Base-by-base conservation (phyloP, 306 rosid species). In the Fragaria nilgerrensis region DNA sequence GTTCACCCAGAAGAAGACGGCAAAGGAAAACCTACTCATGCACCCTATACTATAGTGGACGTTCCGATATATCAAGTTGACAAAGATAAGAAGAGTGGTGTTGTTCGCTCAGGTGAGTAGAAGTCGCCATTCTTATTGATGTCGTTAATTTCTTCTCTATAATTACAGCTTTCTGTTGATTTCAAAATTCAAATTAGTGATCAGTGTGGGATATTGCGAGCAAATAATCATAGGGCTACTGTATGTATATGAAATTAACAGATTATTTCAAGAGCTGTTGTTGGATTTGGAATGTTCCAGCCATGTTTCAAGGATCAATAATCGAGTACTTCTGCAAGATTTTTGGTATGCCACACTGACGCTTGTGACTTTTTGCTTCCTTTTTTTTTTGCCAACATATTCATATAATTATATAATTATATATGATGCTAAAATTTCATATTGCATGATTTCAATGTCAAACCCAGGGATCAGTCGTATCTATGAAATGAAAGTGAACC, bases 391-490 rank as follows among this genome's bases (percentile, higher is more conserved):
- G 20, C 36, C 0, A 13, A 14, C 15, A 45, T 45, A 65, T 65
- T 65, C 7, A 7, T 3, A 65, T 37, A 3, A 32, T 32, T 15
- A 7, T 3, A 65, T 37, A 3, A 32, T 32, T 0, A 32, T 32
- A 32, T 36, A 49, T 49, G 5, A 16, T 49, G 55, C 16, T 16
- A 49, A 15, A 16, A 63, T 19, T 37, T 19, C 3, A 32, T 66
- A 32, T 37, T 17, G 10, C 9, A 32, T 19, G 19, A 11, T 52
- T 19, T 20, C 10, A 2, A 7, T 68, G 72, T 68, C 53, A 68
- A 68, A 23, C 9, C 0, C 3, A 81, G 79, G 85, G 16, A 34
- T 53, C 6, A 19, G 52, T 17, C 16, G 13, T 1, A 68, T 82
- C 49, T 32, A 50, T 23, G 2, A 68, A 19, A 23, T 13, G 36